These are phyloP conservation scores for Cucurbita argyrosperma DNA, from an alignment of 306 rosid genomes.

Conservation along the genomic window DNA sequence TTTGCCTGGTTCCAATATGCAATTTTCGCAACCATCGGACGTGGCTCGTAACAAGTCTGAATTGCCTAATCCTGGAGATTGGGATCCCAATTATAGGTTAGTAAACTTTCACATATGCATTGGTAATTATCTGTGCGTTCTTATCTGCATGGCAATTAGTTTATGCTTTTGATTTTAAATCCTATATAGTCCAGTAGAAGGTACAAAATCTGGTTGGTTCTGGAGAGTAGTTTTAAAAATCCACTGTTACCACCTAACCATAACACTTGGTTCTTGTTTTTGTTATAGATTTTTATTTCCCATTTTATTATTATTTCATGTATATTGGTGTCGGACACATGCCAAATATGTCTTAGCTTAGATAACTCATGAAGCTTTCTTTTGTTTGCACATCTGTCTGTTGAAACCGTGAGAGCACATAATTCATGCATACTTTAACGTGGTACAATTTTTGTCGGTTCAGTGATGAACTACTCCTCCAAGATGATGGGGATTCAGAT, in stretches of 20 bases:
- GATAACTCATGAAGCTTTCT: too few relatives aligned
- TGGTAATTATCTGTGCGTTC: background rate
- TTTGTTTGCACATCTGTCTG: too few relatives aligned
- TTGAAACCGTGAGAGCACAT: too few relatives aligned
- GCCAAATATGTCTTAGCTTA: background rate
- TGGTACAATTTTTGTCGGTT: slow-evolving; percentile 18
- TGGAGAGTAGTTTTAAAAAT: background rate
- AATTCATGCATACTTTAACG: background rate
- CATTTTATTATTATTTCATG: background rate
- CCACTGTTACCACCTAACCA: background rate
- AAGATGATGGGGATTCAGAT: slow-evolving; percentile 80
- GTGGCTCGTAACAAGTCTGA: slow-evolving; percentile 44
- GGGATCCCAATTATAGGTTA: slow-evolving; percentile 99
- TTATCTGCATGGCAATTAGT: background rate
- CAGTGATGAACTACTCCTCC: slow-evolving; percentile 95
- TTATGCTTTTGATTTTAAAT: background rate
- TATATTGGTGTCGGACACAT: background rate
- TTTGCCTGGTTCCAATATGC: slow-evolving; percentile 31
- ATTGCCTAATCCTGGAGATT: slow-evolving; percentile 92
- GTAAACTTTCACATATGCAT: background rate
- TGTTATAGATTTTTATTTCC: background rate
- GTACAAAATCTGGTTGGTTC: background rate
- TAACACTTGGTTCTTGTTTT: background rate
- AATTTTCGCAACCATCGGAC: slow-evolving; percentile 32
- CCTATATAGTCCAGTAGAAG: background rate